Conservation (phyloP, 805 yeast genomes). For the Candida nemodendra region DNA sequence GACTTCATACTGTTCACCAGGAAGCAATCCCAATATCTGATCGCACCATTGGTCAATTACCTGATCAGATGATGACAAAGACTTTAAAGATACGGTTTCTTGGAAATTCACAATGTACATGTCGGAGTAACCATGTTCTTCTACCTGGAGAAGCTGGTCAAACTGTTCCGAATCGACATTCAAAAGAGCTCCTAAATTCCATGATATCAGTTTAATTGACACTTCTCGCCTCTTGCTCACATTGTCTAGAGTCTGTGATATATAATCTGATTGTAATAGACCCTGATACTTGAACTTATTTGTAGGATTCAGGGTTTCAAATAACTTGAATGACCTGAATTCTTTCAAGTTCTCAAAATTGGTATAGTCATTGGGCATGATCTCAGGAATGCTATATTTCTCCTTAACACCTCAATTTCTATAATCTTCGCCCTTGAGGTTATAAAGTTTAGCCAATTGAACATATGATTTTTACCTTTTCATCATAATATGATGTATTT, state of each 20-base stretch:
- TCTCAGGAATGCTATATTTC: too few relatives aligned
- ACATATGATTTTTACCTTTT: too few relatives aligned
- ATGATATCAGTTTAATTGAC: slow-evolving; percentile 33
- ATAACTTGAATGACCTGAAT: slow-evolving; percentile 15
- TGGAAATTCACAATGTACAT: slow-evolving; percentile 46
- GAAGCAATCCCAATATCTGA: slow-evolving; percentile 23
- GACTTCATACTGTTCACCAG: slow-evolving; percentile 32
- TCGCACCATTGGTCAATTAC: slow-evolving; percentile 36
- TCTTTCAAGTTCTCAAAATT: slow-evolving; percentile 4
- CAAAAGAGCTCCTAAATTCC: slow-evolving; percentile 37
- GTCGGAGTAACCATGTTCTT: slow-evolving; percentile 25
- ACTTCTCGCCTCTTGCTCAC: slow-evolving; percentile 5
- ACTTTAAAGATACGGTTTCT: slow-evolving; percentile 49
- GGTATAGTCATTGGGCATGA: too few relatives aligned
- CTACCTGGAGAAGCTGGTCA: slow-evolving; percentile 14
- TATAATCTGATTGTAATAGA: slow-evolving; percentile 20
- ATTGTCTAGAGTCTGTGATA: slow-evolving; percentile 9
- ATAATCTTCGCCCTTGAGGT: too few relatives aligned
- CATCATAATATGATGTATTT: too few relatives aligned
- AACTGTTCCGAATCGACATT: slow-evolving; percentile 13
- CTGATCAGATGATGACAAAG: slow-evolving; percentile 37
- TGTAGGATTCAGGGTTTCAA: slow-evolving; percentile 27
- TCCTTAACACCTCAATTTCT: too few relatives aligned
- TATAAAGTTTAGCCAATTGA: too few relatives aligned
- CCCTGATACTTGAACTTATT: slow-evolving; percentile 23